Evolutionary conservation across 148 eudicot species (phyloP).

Genomic region (Dysphania ambrosioides): DNA sequence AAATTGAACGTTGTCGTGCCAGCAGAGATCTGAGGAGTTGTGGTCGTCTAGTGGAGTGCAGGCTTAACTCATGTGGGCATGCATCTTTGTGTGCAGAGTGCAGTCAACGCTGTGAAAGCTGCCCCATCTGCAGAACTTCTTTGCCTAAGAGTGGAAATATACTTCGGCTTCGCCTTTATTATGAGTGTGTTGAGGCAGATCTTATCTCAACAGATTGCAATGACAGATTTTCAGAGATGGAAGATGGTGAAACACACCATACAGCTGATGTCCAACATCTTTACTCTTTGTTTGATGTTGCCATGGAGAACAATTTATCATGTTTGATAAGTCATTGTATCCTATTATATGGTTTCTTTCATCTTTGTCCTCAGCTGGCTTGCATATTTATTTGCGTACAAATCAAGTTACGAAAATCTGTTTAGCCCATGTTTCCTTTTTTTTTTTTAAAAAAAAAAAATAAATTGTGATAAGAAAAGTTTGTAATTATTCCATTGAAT

Average conservation of each 20-base stretch:
- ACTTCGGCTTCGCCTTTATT: constrained; percentile 78
- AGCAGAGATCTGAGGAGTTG: constrained; percentile 93
- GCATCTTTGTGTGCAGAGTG: constrained; percentile 96
- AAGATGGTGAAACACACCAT: constrained; percentile 44
- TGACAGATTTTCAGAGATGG: constrained; percentile 60
- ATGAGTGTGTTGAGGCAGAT: constrained; percentile 86
- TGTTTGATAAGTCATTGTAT: constrained; percentile 96
- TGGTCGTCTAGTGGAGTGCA: constrained; percentile 67
- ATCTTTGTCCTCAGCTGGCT: neutral
- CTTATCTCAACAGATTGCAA: constrained; percentile 67
- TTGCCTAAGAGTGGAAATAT: constrained; percentile 51
- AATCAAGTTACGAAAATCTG: neutral
- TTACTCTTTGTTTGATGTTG: constrained; percentile 86
- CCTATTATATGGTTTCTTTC: constrained; percentile 34
- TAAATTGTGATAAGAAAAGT: neutral
- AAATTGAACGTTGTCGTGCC: constrained; percentile 91
- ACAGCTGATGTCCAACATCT: constrained; percentile 76
- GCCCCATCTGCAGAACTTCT: constrained; percentile 81
- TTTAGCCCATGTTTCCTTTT: neutral
- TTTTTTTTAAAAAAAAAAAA: neutral
- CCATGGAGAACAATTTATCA: constrained; percentile 75
- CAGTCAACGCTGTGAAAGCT: constrained; percentile 76
- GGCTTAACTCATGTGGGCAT: constrained; percentile 82
- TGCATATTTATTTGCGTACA: constrained; percentile 6
- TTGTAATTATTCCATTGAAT: neutral